Conservation (phyloP, 176 grass and related monocot genomes). For the Juncus effusus region DNA sequence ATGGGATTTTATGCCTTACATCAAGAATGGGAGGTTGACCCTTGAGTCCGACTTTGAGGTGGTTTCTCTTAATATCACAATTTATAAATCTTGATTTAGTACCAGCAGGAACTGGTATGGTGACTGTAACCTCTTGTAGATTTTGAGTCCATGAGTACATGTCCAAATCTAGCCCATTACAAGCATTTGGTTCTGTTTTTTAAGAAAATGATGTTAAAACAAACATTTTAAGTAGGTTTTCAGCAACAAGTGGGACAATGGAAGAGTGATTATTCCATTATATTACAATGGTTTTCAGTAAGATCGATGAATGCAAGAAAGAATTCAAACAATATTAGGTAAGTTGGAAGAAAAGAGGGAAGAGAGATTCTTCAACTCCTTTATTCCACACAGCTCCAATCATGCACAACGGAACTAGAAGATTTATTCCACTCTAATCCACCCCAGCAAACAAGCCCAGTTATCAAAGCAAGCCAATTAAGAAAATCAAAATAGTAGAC, state of each 20-base stretch:
- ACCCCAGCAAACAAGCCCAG: not conserved
- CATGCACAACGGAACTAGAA: too few relatives aligned
- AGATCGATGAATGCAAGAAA: too few relatives aligned
- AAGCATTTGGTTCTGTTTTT: slow-evolving; percentile 67
- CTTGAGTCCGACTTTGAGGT: slow-evolving; percentile 83
- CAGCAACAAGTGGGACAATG: not conserved
- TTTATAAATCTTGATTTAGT: slow-evolving; percentile 87
- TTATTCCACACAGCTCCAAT: too few relatives aligned
- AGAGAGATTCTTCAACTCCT: not conserved
- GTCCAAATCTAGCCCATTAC: slow-evolving; percentile 95
- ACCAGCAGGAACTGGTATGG: slow-evolving; percentile 68
- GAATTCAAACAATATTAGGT: too few relatives aligned
- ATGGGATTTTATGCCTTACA: slow-evolving; percentile 43
- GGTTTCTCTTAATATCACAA: slow-evolving; percentile 83
- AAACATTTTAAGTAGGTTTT: not conserved
- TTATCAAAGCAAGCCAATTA: not conserved
- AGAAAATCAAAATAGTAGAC: slow-evolving; percentile 13
- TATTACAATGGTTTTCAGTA: not conserved
- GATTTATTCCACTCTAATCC: not conserved
- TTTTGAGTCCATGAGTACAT: slow-evolving; percentile 95
- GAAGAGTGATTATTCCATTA: not conserved
- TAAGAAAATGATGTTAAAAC: not conserved
- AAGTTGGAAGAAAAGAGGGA: not conserved
- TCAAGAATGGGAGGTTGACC: slow-evolving; percentile 81
- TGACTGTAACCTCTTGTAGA: slow-evolving; percentile 73